Percentiles rank a stretch among this genome's conserved stretches.
These are phyloP conservation scores for Radiomyces spectabilis DNA, from an alignment of 192 early-diverging fungal species.

Conservation along the genomic window DNA sequence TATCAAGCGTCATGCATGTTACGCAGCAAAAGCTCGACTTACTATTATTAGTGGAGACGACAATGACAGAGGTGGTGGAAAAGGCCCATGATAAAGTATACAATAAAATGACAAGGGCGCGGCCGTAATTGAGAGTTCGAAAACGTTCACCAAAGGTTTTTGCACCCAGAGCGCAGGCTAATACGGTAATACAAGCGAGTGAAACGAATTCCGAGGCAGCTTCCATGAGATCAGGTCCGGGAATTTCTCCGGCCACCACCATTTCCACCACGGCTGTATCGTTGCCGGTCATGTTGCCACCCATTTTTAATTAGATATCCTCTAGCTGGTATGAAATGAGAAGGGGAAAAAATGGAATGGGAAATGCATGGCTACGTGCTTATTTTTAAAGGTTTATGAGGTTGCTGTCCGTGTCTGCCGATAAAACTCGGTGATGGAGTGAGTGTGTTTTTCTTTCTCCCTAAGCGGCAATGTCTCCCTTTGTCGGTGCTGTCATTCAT, in stretches of 20 bases:
- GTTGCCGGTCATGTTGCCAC: background rate
- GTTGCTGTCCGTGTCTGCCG: no score
- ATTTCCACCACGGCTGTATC: background rate
- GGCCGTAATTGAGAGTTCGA: conserved; percentile 34
- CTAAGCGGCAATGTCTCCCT: no score
- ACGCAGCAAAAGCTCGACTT: conserved; percentile 2
- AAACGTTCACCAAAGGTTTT: conserved; percentile 32
- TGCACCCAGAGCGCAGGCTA: conserved; percentile 29
- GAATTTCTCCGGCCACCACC: conserved; percentile 1
- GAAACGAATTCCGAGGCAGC: conserved; percentile 33
- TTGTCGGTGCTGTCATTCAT: no score
- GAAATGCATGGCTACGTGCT: background rate
- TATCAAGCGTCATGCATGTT: background rate
- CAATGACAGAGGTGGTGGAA: conserved; percentile 22
- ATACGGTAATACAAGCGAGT: conserved; percentile 28
- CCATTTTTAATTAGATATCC: background rate
- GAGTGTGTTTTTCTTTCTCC: no score
- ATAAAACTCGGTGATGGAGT: no score
- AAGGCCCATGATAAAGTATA: conserved; percentile 39
- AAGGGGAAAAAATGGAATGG: background rate
- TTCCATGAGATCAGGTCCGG: conserved; percentile 19
- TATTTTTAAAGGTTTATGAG: background rate
- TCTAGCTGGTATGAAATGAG: background rate
- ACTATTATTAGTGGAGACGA: conserved; percentile 39
- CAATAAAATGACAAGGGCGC: conserved; percentile 29